Conservation (phyloP, 306 rosid genomes). For the Castanopsis chinensis region DNA sequence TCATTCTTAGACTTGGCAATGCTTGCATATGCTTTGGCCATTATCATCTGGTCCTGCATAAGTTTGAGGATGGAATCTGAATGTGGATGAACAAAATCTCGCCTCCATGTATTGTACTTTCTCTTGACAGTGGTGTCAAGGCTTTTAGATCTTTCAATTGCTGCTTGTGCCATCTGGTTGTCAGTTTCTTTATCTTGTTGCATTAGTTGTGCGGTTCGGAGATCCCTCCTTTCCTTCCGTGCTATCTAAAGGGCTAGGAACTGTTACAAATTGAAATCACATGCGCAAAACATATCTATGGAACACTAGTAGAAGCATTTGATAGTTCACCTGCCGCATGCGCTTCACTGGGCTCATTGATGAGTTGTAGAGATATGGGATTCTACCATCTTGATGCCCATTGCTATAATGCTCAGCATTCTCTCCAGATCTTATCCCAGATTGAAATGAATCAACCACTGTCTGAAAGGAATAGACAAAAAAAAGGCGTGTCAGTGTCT, state of each 20-base stretch:
- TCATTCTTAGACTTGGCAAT: slow-evolving; percentile 83
- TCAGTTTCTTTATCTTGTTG: slow-evolving; percentile 67
- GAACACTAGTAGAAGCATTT: slow-evolving; percentile 21
- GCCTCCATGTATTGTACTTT: slow-evolving; percentile 96
- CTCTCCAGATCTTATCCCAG: slow-evolving; percentile 39
- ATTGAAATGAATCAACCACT: slow-evolving; percentile 38
- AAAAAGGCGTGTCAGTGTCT: slow-evolving; percentile 21
- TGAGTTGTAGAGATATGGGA: slow-evolving; percentile 34
- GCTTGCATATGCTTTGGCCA: slow-evolving; percentile 85
- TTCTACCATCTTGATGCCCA: slow-evolving; percentile 48
- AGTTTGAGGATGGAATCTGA: slow-evolving; percentile 93
- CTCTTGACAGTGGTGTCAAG: slow-evolving; percentile 63
- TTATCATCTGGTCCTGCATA: slow-evolving; percentile 90
- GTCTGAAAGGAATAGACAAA: slow-evolving; percentile 40
- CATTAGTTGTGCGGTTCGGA: slow-evolving; percentile 61
- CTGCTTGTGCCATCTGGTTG: slow-evolving; percentile 55
- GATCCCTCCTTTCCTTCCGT: slow-evolving; percentile 77
- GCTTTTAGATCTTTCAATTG: slow-evolving; percentile 63
- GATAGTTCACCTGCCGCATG: slow-evolving; percentile 68
- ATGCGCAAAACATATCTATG: slow-evolving; percentile 3
- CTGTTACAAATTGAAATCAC: slow-evolving; percentile 21
- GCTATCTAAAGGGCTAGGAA: slow-evolving; percentile 48
- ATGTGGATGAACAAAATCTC: slow-evolving; percentile 78
- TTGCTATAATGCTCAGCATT: slow-evolving; percentile 32
- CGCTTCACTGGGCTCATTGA: slow-evolving; percentile 77